Evolutionary conservation across 495 filamentous ascomycete genomes (phyloP), one percentile per base, ranked within the genome.

Genomic region (Neurospora intermedia): DNA sequence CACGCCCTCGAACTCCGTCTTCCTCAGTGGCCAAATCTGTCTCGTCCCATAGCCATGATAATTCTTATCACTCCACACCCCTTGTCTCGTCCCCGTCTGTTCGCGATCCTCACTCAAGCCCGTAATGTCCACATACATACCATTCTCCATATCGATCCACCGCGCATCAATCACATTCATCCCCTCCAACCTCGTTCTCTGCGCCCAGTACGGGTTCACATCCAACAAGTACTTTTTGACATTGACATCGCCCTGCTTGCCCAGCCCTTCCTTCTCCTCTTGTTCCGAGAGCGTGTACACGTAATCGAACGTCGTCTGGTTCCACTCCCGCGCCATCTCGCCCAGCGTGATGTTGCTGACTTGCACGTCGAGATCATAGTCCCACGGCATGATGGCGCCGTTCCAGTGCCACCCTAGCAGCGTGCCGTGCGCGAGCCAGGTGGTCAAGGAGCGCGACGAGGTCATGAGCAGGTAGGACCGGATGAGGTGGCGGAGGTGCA

Each of bases 351-450:
- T 80, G 13, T 83, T 85, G 39, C 87, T 88, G 31, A 96, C 89
- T 81, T 96, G 93, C 4, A 90, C 91, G 78, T 96, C 93, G n/a
- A 96, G 84, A 80, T 96, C 93, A 86, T 89, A 92, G 79, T 96
- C 93, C 93, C 93, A 96, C 11, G 93, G 93, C 76, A 95, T 88
- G 77, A 93, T 87, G 83, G 89, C 87, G 20, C 89, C 91, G 77
- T 93, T 94, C 93, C 93, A 97, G 92, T 92, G 96, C 93, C 93
- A 97, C 15, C 93, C 93, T 69, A 97, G 82, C 66, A 97, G 83
- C 18, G 93, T 94, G 31, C 93, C 93, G 80, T 97, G 93, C 43
- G 92, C 92, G 75, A 97, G 89, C 93, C 93, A 97, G 6, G 93
- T 94, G 78, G 94, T 91, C 72, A 93, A 80, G 0, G 87, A 82